A percentile compares a stretch with the other conserved stretches of the same genome.
phyloP scores from a whole-genome alignment of 768 basidiomycete genomes.

The Mycena rosella region DNA sequence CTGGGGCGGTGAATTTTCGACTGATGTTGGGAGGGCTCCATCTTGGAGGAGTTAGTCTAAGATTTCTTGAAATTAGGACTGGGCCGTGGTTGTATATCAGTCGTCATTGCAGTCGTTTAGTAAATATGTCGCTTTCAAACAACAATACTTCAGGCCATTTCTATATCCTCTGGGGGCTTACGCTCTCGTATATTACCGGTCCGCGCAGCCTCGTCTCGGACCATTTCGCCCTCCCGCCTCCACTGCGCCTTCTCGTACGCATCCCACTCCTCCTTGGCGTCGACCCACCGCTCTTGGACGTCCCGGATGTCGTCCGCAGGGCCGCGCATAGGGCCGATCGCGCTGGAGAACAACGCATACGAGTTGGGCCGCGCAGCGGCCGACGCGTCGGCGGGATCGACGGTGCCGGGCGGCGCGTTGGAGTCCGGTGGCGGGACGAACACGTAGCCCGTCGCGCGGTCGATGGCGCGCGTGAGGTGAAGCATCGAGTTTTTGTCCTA shows the following conservation, averaged over 20 bases:
- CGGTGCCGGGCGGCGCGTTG: conserved; percentile 34
- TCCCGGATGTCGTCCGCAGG: conserved; percentile 63
- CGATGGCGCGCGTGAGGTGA: conserved; percentile 84
- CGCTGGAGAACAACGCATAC: conserved; percentile 75
- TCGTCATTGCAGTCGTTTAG: no score
- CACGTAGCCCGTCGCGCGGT: conserved; percentile 93
- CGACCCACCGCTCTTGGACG: conserved; percentile 86
- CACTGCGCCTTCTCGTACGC: conserved; percentile 83
- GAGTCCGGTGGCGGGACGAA: conserved; percentile 72
- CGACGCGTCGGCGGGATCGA: conserved; percentile 50
- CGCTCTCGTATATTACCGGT: conserved; percentile 48
- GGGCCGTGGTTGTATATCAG: no score
- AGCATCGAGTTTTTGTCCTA: conserved; percentile 98
- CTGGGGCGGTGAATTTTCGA: no score
- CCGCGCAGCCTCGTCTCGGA: conserved; percentile 56
- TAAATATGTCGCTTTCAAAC: no score
- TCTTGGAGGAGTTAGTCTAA: no score
- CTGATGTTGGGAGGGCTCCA: no score
- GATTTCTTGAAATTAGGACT: no score
- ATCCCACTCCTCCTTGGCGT: conserved; percentile 85
- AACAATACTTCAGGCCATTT: conserved; percentile 10
- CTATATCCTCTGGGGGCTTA: conserved; percentile 40
- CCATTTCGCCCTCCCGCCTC: conserved; percentile 77
- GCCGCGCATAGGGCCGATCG: conserved; percentile 66
- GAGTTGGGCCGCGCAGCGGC: conserved; percentile 70